These are phyloP conservation scores for Hagleromyces aurorensis DNA, from an alignment of 805 yeast genomes.

Conservation along the genomic window DNA sequence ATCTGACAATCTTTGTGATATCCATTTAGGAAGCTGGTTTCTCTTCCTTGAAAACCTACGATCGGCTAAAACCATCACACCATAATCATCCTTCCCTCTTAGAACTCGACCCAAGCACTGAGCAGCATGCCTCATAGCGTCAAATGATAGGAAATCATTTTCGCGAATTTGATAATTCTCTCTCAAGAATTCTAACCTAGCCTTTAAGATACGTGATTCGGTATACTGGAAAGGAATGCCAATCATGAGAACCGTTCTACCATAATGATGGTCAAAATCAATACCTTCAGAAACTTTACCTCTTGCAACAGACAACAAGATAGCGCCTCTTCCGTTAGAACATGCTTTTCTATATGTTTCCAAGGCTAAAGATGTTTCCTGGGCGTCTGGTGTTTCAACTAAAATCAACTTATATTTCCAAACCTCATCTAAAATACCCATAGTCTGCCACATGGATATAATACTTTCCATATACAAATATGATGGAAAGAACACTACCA, in stretches of 20 bases:
- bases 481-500: constrained; percentile 96
- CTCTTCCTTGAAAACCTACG: constrained; percentile 82
- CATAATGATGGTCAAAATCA: constrained; percentile 98
- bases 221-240: constrained; percentile 99
- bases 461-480: constrained; percentile 97
- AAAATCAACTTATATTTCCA: constrained; percentile 94
- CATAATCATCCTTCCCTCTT: constrained; percentile 97
- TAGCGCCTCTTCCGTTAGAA: constrained; percentile 96
- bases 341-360: constrained; percentile 96
- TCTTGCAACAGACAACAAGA: constrained; percentile 92
- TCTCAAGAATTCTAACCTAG: constrained; percentile 85
- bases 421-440: constrained; percentile 97
- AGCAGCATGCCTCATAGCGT: constrained; percentile 99
- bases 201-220: constrained; percentile 90
- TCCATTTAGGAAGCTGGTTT: constrained; percentile 93
- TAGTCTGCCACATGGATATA: constrained; percentile 96
- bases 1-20: constrained; percentile 83
- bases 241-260: constrained; percentile 95
- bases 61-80: constrained; percentile 97
- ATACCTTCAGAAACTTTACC: constrained; percentile 98
- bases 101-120: constrained; percentile 96
- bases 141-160: constrained; percentile 91
- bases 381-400: constrained; percentile 98
- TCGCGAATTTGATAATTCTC: constrained; percentile 91
- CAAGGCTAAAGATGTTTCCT: constrained; percentile 90